Percentiles rank a stretch among this genome's conserved stretches.
Conservation (phyloP, 305 asterid species). For the Plantago coronopus region DNA sequence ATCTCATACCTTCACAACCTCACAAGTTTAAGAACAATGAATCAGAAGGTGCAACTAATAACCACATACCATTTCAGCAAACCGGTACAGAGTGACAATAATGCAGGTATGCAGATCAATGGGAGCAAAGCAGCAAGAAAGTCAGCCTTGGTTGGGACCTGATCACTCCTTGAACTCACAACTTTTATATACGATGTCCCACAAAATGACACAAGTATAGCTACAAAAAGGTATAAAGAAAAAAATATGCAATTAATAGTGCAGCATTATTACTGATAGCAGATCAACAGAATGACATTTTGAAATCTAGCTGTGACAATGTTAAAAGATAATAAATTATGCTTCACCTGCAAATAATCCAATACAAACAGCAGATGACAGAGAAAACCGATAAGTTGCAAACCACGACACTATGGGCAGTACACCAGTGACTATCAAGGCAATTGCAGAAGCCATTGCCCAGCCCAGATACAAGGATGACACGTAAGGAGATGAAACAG, state of each 20-base stretch:
- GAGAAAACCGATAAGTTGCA: constrained; percentile 88
- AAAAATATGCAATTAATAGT: constrained; percentile 27
- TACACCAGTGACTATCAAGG: constrained; percentile 77
- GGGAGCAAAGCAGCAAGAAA: constrained; percentile 97
- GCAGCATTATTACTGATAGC: constrained; percentile 15
- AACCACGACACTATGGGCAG: constrained; percentile 97
- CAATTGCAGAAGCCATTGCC: constrained; percentile 93
- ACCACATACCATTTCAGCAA: constrained; percentile 83
- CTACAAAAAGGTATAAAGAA: constrained; percentile 33
- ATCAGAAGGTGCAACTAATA: constrained; percentile 21
- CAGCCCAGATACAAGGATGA: constrained; percentile 90
- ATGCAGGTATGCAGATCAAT: constrained; percentile 88
- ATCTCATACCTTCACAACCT: constrained; percentile 7
- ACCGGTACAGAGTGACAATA: constrained; percentile 78
- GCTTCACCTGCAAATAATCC: constrained; percentile 80
- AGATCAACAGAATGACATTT: constrained; percentile 5
- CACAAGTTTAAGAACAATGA: not conserved
- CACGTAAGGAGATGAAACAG: constrained; percentile 85
- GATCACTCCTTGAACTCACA: constrained; percentile 72
- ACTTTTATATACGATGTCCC: constrained; percentile 82
- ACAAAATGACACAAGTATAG: constrained; percentile 84
- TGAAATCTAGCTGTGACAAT: constrained; percentile 11
- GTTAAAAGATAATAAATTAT: constrained; percentile 13
- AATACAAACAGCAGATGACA: constrained; percentile 82
- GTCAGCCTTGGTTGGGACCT: constrained; percentile 79